These are phyloP conservation scores for Leptosphaerulina australis DNA, from an alignment of 2,329 filamentous ascomycete species.

Conservation along the genomic window DNA sequence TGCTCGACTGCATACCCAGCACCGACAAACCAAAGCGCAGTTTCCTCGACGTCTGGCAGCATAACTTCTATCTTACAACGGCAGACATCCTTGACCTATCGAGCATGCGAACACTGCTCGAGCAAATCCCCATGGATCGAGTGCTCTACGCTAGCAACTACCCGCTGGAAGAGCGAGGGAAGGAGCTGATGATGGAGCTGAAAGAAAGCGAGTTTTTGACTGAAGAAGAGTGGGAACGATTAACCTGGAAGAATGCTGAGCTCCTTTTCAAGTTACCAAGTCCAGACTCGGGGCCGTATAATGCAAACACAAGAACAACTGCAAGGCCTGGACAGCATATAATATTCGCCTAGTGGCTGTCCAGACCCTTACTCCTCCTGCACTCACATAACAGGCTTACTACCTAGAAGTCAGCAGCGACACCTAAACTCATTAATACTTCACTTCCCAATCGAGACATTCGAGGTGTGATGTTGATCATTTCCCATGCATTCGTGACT, in stretches of 20 bases:
- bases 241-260: conserved; percentile 60
- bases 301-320: background rate
- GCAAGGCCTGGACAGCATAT: conserved; percentile 9
- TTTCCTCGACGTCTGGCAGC: conserved; percentile 59
- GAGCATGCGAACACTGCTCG: conserved; percentile 54
- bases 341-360: background rate
- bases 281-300: background rate
- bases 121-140: conserved; percentile 56
- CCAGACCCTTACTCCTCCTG: background rate
- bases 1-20: conserved; percentile 28
- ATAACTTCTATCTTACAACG: conserved; percentile 65
- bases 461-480: background rate
- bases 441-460: background rate
- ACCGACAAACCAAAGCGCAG: conserved; percentile 31
- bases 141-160: conserved; percentile 65
- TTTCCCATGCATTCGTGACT: conserved; percentile 29
- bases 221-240: conserved; percentile 56
- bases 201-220: conserved; percentile 57
- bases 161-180: conserved; percentile 60
- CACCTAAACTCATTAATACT: background rate
- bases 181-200: conserved; percentile 57
- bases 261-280: conserved; percentile 25
- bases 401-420: background rate
- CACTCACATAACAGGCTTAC: background rate
- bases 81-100: conserved; percentile 59